Evolutionary conservation across 2,329 filamentous ascomycete species (phyloP).

Genomic region (Neurospora crassa): DNA sequence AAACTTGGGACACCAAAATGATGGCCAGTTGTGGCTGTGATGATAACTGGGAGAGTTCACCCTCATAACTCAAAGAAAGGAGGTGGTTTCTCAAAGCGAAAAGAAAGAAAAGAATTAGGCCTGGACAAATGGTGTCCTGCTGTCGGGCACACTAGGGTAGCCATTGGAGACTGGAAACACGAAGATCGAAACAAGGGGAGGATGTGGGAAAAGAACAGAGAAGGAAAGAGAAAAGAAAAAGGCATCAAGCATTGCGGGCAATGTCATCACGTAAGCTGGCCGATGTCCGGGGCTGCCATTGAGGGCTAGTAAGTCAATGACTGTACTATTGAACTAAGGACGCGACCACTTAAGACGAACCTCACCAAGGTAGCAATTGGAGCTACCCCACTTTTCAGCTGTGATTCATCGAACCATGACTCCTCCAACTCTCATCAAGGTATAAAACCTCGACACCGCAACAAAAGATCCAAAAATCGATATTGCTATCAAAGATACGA

Average conservation of each 20-base stretch:
- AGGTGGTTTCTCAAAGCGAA: too few species aligned
- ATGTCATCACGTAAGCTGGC: neutral
- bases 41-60: too few species aligned
- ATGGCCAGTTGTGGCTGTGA: too few species aligned
- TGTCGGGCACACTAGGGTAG: too few species aligned
- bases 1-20: neutral
- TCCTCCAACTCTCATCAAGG: neutral
- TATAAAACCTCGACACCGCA: neutral
- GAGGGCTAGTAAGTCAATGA: neutral
- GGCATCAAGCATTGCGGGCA: too few species aligned
- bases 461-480: neutral
- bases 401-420: neutral
- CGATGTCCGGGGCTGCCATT: rapidly evolving
- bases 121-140: too few species aligned
- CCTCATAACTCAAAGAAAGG: too few species aligned
- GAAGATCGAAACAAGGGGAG: too few species aligned
- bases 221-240: too few species aligned
- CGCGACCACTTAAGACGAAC: neutral
- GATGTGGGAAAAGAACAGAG: neutral
- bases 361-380: neutral
- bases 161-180: too few species aligned
- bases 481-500: too few species aligned
- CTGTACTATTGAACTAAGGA: neutral
- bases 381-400: neutral
- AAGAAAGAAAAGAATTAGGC: too few species aligned